These are phyloP conservation scores for Paspalum vaginatum DNA, from an alignment of 176 grass and related monocot genomes.

Conservation along the genomic window DNA sequence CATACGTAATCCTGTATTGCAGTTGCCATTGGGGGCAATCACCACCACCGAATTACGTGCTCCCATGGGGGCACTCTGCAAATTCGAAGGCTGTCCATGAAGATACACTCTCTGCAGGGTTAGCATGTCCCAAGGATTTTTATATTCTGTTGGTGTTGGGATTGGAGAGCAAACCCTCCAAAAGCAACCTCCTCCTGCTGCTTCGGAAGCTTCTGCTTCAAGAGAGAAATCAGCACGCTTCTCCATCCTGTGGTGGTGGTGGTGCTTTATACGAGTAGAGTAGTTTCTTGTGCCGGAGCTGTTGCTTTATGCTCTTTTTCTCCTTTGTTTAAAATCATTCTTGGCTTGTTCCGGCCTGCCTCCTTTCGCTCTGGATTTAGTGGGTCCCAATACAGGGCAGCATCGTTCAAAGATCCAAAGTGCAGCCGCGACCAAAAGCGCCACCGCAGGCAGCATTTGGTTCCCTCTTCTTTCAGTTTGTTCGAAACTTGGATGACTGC, in stretches of 20 bases:
- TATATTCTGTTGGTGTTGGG: not conserved
- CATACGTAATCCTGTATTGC: not conserved
- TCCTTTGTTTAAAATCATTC: constrained; percentile 51
- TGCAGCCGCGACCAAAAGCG: constrained; percentile 25
- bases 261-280: constrained; percentile 15
- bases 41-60: not conserved
- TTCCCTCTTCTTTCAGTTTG: not conserved
- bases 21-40: not conserved
- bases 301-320: constrained; percentile 48
- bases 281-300: constrained; percentile 48
- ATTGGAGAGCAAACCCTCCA: constrained; percentile 8
- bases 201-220: constrained; percentile 40
- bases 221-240: constrained; percentile 19
- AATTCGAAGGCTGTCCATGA: not conserved
- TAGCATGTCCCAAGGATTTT: not conserved
- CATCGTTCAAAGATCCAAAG: constrained; percentile 55
- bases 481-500: constrained; percentile 18
- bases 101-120: not conserved
- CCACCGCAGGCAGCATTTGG: constrained; percentile 7
- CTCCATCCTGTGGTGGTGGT: constrained; percentile 20
- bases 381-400: constrained; percentile 30
- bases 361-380: constrained; percentile 40
- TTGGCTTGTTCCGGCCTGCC: constrained; percentile 37
- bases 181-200: not conserved
- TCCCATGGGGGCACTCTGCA: not conserved